Conservation (phyloP, 2,329 filamentous ascomycete species). For the Colletotrichum sp. region DNA sequence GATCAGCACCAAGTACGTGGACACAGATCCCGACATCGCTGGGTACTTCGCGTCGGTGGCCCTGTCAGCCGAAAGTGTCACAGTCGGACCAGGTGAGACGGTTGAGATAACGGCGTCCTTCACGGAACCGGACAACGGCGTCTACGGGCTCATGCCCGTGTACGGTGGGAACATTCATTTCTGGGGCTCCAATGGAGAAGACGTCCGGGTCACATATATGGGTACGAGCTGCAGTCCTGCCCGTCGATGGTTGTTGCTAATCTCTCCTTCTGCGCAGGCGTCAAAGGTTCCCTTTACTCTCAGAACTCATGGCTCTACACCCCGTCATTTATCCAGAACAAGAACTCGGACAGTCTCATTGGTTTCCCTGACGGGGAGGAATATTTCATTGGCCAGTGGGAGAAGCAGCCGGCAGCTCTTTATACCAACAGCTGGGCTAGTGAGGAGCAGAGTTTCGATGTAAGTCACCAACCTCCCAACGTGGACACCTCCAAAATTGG, state of each 20-base stretch:
- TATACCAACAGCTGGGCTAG: conserved; percentile 38
- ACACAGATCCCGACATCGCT: background rate
- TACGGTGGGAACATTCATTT: background rate
- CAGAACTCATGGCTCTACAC: background rate
- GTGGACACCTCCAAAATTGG: accelerated
- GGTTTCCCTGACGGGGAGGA: background rate
- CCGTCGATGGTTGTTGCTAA: background rate
- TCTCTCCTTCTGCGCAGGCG: accelerated
- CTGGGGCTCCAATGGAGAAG: background rate
- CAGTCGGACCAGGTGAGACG: background rate
- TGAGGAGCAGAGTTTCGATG: conserved; percentile 39
- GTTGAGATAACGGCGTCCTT: background rate
- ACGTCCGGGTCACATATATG: background rate
- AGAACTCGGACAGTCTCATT: background rate
- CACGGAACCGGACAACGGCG: background rate
- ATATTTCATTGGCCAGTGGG: background rate
- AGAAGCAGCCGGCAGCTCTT: conserved; percentile 4
- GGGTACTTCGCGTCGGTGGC: background rate
- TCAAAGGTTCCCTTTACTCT: background rate
- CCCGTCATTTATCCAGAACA: background rate
- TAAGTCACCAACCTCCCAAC: background rate
- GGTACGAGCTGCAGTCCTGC: background rate
- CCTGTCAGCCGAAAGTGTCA: background rate
- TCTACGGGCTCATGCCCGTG: background rate
- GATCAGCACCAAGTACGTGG: background rate